These are phyloP conservation scores for Beauveria medogensis DNA, from an alignment of 2,329 filamentous ascomycete species.

Conservation along the genomic window DNA sequence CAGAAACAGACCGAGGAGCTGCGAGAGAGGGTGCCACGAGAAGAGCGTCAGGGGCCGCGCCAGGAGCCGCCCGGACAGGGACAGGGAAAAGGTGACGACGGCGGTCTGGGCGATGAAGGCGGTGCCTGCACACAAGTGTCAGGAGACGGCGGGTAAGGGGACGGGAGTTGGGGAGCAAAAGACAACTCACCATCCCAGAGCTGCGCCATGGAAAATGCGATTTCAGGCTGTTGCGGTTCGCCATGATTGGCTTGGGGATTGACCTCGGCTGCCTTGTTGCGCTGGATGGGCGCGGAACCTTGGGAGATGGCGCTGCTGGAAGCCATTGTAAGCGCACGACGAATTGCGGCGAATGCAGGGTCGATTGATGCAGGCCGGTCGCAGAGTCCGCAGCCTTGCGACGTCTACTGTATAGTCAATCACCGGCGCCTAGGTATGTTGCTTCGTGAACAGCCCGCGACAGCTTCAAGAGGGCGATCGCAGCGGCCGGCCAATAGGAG, in stretches of 20 bases:
- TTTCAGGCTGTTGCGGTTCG: not conserved
- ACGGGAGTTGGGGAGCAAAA: not conserved
- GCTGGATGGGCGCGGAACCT: not conserved
- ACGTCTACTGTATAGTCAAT: not conserved
- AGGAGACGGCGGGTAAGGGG: not conserved
- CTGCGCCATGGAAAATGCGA: not conserved
- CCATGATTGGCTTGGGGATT: not conserved
- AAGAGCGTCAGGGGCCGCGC: slow-evolving; percentile 67
- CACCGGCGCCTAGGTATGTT: not conserved
- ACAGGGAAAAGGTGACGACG: slow-evolving; percentile 62
- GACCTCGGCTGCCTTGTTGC: not conserved
- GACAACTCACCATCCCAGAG: not conserved
- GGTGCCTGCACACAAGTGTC: slow-evolving; percentile 52
- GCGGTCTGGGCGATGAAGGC: slow-evolving; percentile 74
- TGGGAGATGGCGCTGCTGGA: not conserved
- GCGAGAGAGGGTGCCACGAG: slow-evolving; percentile 74
- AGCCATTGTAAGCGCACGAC: not conserved
- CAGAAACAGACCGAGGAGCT: slow-evolving; percentile 60
- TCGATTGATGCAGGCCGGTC: not conserved
- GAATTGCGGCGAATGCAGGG: not conserved
- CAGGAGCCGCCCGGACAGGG: slow-evolving; percentile 74
- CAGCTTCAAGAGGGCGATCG: not conserved
- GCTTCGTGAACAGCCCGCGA: not conserved
- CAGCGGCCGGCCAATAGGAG: not conserved
- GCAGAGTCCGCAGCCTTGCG: not conserved